Base-by-base conservation (phyloP, 768 basidiomycete genomes). In the Pulveroboletus sp. region DNA sequence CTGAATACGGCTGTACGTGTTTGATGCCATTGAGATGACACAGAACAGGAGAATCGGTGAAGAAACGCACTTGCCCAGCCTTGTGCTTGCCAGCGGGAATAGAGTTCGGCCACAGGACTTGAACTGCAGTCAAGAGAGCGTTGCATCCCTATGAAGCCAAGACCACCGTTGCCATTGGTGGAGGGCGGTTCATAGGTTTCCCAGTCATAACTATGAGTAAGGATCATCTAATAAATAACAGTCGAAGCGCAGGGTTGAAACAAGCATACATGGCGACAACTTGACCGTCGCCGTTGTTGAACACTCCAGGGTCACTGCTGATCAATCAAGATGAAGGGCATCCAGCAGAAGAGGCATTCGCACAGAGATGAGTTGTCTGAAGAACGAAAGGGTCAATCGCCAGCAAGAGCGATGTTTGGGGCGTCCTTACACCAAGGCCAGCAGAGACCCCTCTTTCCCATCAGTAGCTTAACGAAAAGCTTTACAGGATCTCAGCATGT, bases 81-180 rank as follows among this genome's bases (percentile, higher is more conserved):
- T 43, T 69, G 66, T 10, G 57, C 21, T 43, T 68, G 17, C 61
- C 65, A 70, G 52, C 69, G 71, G 28, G 62, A 49, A 15, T 57
- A 48, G 21, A 72, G 66, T 18, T 64, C 49, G 5, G 54, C 57
- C 8, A 72, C 59, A 3, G 71, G 71, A 30, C 71, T 72, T 6
- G 71, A 72, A 45, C 24, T 47, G 17, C 71, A 72, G 40, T 73
- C 69, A 6, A 60, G 43, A 47, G 68, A 72, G 8, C 66, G 69
- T 46, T 72, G 71, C 71, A 64, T 73, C 10, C 71, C 71, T 5
- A 72, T 70, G 55, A 73, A 72, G 6, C 57, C 61, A 8, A 72
- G 66, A 8, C 72, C 71, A 2, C 71, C 71, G 7, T 55, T 57
- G 1, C 71, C 71, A 36, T 70, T 70, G 11, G 61, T 62, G 32